These are phyloP conservation scores for Candida dajiaensis DNA, from an alignment of 805 yeast species.

Conservation along the genomic window DNA sequence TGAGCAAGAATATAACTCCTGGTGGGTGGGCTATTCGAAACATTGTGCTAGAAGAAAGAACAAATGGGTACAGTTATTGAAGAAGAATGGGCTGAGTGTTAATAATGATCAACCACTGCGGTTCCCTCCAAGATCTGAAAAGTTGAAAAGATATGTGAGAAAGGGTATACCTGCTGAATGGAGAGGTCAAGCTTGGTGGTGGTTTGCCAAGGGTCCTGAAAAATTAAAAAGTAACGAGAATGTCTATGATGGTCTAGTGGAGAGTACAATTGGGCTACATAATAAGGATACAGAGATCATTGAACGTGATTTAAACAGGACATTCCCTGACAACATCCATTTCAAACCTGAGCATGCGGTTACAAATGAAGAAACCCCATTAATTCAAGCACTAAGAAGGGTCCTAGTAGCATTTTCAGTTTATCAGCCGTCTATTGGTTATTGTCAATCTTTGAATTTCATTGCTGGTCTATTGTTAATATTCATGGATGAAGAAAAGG, in stretches of 20 bases:
- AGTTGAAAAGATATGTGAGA: constrained; percentile 72
- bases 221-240: constrained; percentile 64
- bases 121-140: constrained; percentile 76
- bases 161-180: constrained; percentile 96
- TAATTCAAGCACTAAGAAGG: constrained; percentile 68
- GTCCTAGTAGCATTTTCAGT: constrained; percentile 80
- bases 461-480: constrained; percentile 80
- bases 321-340: constrained; percentile 89
- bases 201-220: constrained; percentile 82
- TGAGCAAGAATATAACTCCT: constrained; percentile 53
- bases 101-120: constrained; percentile 48
- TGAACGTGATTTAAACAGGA: constrained; percentile 88
- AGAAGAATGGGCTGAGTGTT: constrained; percentile 55
- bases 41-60: constrained; percentile 59
- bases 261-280: constrained; percentile 45
- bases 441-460: constrained; percentile 93
- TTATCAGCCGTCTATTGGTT: constrained; percentile 86
- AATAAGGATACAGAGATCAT: constrained; percentile 85
- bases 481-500: constrained; percentile 82
- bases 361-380: constrained; percentile 45
- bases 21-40: constrained; percentile 69
- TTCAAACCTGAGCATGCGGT: constrained; percentile 43
- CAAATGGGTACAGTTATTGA: constrained; percentile 71
- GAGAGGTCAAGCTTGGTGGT: constrained; percentile 97
- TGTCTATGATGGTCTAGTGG: constrained; percentile 63